Base-by-base conservation (phyloP, 495 filamentous ascomycete species). In the Penicillium fimorum region DNA sequence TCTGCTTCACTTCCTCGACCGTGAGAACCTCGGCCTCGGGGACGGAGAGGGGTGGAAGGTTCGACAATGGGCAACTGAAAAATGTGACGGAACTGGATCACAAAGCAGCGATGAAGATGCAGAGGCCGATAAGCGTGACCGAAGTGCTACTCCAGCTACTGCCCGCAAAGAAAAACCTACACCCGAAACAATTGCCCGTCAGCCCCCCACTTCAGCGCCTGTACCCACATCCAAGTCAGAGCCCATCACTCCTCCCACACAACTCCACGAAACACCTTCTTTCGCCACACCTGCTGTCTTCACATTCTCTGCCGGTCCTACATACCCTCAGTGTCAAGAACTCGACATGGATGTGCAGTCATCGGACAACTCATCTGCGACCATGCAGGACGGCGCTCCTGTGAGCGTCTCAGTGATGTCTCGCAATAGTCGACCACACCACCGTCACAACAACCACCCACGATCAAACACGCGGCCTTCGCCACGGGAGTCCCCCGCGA, bases 1-100 rank as follows among this genome's bases (percentile, higher is more conserved):
- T 57, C 72, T 99, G 4, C 70, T 97, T 3, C 69, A 80, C 13
- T 96, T 96, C 61, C 78, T 97, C 27, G 91, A 97, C 62, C 84
- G 82, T 61, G 85, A 91, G 66, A 83, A 88, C 58, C 79, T 95
- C 37, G 90, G 89, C 13, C 62, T 91, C 17, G 80, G 78, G 27
- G 88, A 92, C 66, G 89, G 90, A 33, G 91, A 94, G 66, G 91
- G 87, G 4, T 90, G 85, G 84, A 79, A 75, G 58, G 82, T 97
- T 25, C 79, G 92, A 58, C 85, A 86, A 70, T 97, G 92, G 92
- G 90, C 86, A 22, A 88, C 85, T 9, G 89, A 94, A 69, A 81
- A 87, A 45, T 73, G 87, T 35, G 87, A 91, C 50, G 87, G 86
- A 25, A 79, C 73, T 29, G 73, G 77, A 35, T 85, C 91, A 27